phyloP scores from a whole-genome alignment of 2,329 filamentous ascomycete genomes.

The Daldinia eschscholtzii region DNA sequence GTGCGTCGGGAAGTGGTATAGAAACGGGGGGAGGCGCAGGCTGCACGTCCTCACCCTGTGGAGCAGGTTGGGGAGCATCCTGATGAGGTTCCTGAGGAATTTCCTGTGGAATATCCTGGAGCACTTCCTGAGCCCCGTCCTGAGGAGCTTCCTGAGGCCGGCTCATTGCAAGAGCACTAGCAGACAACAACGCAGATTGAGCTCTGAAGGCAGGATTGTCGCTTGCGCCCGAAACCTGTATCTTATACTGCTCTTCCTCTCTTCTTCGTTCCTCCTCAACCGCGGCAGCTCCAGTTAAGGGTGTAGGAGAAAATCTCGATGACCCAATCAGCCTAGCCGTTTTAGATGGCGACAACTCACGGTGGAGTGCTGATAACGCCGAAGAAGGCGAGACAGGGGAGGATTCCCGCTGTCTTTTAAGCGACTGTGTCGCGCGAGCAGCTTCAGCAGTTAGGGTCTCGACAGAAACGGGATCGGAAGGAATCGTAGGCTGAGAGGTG shows the following conservation, averaged over 20 bases:
- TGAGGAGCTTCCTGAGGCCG: conserved; percentile 65
- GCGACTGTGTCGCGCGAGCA: conserved; percentile 54
- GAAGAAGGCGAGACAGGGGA: conserved; percentile 58
- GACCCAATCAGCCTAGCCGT: conserved; percentile 63
- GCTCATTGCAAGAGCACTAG: conserved; percentile 65
- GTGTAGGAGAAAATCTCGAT: conserved; percentile 58
- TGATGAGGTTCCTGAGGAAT: conserved; percentile 28
- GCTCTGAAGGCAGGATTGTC: conserved; percentile 68
- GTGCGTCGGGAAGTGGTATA: conserved; percentile 52
- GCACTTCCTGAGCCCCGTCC: conserved; percentile 25
- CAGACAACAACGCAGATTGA: conserved; percentile 67
- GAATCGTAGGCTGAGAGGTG: conserved; percentile 54
- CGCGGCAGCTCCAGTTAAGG: conserved; percentile 66
- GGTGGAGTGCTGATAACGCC: conserved; percentile 50
- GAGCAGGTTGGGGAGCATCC: conserved; percentile 60
- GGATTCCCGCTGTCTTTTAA: conserved; percentile 63
- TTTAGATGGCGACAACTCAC: conserved; percentile 66
- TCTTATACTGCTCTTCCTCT: conserved; percentile 60
- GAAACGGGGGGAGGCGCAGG: conserved; percentile 42
- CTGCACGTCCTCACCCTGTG: conserved; percentile 46
- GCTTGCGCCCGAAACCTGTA: conserved; percentile 60
- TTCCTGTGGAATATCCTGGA: conserved; percentile 24
- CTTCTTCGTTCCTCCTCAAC: conserved; percentile 66
- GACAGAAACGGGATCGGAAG: conserved; percentile 55
- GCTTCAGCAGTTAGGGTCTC: conserved; percentile 58